These are phyloP conservation scores for Dichotomopilus funicola DNA, from an alignment of 2,329 filamentous ascomycete species.

Conservation along the genomic window DNA sequence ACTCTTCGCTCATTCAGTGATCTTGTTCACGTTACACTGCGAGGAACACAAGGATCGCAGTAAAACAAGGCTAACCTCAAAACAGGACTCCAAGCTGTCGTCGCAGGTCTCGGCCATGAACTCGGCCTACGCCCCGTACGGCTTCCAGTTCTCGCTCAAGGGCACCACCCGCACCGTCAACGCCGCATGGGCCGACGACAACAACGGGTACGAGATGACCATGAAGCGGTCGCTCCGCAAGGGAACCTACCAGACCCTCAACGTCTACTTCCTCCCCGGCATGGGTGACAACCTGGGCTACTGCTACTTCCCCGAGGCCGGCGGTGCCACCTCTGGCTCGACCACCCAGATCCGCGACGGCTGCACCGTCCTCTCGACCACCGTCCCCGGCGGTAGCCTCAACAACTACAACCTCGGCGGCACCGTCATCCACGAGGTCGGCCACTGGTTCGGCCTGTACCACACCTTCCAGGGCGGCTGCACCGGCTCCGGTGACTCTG, in stretches of 20 bases:
- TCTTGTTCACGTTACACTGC: too few species aligned
- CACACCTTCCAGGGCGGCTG: conserved; percentile 40
- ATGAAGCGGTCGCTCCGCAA: conserved; percentile 42
- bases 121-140: conserved; percentile 36
- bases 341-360: conserved; percentile 26
- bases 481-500: conserved; percentile 32
- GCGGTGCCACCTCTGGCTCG: conserved; percentile 27
- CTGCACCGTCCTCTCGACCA: conserved; percentile 26
- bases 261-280: conserved; percentile 40
- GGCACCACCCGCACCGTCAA: conserved; percentile 38
- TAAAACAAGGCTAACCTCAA: conserved; percentile 1
- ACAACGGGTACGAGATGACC: conserved; percentile 30
- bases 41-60: not conserved
- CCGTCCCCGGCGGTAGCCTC: conserved; percentile 27
- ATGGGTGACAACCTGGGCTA: conserved; percentile 37
- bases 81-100: conserved; percentile 31
- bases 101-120: conserved; percentile 43
- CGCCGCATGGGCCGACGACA: conserved; percentile 38
- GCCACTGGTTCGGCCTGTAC: conserved; percentile 40
- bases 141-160: conserved; percentile 39
- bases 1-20: not conserved
- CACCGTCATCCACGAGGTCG: conserved; percentile 36
- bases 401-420: conserved; percentile 33
- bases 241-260: conserved; percentile 37
- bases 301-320: conserved; percentile 39